Base-by-base conservation (phyloP, 2,329 filamentous ascomycete genomes). In the Monosporascus ibericus region DNA sequence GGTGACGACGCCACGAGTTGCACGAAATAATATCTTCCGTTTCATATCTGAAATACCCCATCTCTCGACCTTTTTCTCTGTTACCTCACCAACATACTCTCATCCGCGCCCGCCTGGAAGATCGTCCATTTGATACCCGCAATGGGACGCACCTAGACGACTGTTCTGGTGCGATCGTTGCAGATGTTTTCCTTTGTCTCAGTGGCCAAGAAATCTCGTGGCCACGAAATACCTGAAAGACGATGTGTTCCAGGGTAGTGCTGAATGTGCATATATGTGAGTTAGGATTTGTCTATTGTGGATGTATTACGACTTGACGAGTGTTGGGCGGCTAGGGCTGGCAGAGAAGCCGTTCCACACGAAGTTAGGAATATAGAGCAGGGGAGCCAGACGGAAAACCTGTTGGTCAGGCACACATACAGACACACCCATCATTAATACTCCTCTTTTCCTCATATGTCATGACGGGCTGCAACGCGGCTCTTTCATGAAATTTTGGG, bases 21-120 rank as follows among this genome's bases (percentile, higher is more conserved):
- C 42, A 59, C 50, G 48, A 47, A 56, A 49, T 40, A 54, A 55
- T 54, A 57, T 58, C 52, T 48, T 47, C 40, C 48, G 17, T 47
- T 49, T 53, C 53, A 53, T 34, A 27, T 39, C 47, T 40, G 52
- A 59, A 55, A 61, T 61, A 60, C 59, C 59, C 58, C 18, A 54
- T 51, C 52, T 55, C 52, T 54, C 42, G 51, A 48, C 46, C 51
- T 38, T 47, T 52, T 51, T 39, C 52, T 51, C 48, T 50, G 49
- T 50, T 50, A 48, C 25, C 44, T 30, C 42, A 24, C 17, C 42
- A 27, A 20, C 5, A 30, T n/a, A 39, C 8, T 30, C 42, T 11
- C 20, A 24, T 46, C 22, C 24, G 15, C 42, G 42, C 14, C 17
- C 42, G 22, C 42, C 42, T 46, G 22, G 42, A 27, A 30, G 24